These are phyloP conservation scores for Coprinopsis sp. DNA, from an alignment of 768 basidiomycete species.

Conservation along the genomic window DNA sequence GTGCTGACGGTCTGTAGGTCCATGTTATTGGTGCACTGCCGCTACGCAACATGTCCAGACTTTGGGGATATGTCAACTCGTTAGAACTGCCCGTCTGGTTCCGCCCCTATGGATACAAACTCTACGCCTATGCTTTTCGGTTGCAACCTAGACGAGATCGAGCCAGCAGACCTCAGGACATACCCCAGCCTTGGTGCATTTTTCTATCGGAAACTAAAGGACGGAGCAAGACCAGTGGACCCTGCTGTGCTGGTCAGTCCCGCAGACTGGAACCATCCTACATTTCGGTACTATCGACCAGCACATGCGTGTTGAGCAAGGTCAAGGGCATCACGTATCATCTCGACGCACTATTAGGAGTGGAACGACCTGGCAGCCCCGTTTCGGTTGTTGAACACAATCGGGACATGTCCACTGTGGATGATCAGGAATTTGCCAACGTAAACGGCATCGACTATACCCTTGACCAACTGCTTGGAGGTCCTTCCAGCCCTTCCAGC, in stretches of 20 bases:
- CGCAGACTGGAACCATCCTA: constrained; percentile 86
- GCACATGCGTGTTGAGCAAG: constrained; percentile 73
- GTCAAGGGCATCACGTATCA: constrained; percentile 98
- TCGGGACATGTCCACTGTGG: constrained; percentile 57
- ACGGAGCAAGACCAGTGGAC: constrained; percentile 77
- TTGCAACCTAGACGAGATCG: constrained; percentile 91
- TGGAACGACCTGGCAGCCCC: constrained; percentile 49
- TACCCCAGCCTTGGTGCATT: constrained; percentile 92
- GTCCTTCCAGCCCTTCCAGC: constrained; percentile 17
- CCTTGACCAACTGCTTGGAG: constrained; percentile 83
- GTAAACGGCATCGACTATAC: constrained; percentile 97
- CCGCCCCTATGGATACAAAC: constrained; percentile 81
- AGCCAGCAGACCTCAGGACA: constrained; percentile 65
- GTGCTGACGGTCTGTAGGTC: constrained; percentile 48
- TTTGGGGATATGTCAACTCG: constrained; percentile 96
- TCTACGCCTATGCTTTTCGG: constrained; percentile 89
- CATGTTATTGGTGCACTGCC: constrained; percentile 95
- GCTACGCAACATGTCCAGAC: constrained; percentile 87
- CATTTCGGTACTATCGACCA: constrained; percentile 82
- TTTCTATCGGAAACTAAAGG: constrained; percentile 86
- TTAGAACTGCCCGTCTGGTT: constrained; percentile 93
- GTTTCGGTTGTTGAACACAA: constrained; percentile 37
- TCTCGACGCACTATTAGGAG: constrained; percentile 86
- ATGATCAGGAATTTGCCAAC: constrained; percentile 89
- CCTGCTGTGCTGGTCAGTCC: constrained; percentile 81